Evolutionary conservation across 2,329 filamentous ascomycete genomes (phyloP).

Genomic region (Ophiobolus disseminans): DNA sequence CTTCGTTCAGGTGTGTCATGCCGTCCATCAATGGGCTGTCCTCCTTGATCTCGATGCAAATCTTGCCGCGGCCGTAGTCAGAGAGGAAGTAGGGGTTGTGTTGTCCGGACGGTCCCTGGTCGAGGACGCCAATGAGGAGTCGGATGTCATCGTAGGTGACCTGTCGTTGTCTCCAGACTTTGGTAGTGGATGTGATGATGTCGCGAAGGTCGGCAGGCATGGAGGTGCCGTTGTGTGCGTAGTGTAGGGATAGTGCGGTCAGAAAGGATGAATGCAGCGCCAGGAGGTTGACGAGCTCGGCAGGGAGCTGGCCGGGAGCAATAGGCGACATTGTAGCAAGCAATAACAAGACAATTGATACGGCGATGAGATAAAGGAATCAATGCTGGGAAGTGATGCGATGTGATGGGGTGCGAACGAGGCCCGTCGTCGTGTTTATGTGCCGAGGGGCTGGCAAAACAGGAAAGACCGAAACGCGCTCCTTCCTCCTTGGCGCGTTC

Average conservation of each 20-base stretch:
- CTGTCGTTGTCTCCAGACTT: constrained; percentile 55
- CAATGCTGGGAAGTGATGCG: constrained; percentile 25
- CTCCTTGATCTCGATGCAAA: constrained; percentile 51
- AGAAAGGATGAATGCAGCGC: constrained; percentile 58
- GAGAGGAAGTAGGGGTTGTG: constrained; percentile 50
- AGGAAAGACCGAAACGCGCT: constrained; percentile 29
- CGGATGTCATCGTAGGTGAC: constrained; percentile 56
- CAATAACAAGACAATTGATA: constrained; percentile 28
- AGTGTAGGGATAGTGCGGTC: constrained; percentile 57
- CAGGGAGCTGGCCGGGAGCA: constrained; percentile 45
- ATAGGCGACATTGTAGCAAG: constrained; percentile 40
- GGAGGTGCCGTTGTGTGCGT: constrained; percentile 57
- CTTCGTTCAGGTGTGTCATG: constrained; percentile 52
- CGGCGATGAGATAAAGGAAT: constrained; percentile 23
- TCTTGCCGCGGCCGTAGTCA: constrained; percentile 53
- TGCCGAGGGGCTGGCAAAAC: constrained; percentile 37
- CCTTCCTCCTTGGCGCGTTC: constrained; percentile 28
- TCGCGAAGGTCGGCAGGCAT: constrained; percentile 52
- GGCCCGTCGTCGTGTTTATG: constrained; percentile 31
- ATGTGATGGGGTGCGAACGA: constrained; percentile 18
- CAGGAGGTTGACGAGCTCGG: constrained; percentile 53
- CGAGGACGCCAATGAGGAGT: constrained; percentile 53
- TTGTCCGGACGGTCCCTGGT: constrained; percentile 33
- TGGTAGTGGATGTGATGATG: constrained; percentile 51
- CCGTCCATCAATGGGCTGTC: constrained; percentile 32